Evolutionary conservation across 139 green algal species (phyloP).

Genomic region (Ettlia oleoabundans): DNA sequence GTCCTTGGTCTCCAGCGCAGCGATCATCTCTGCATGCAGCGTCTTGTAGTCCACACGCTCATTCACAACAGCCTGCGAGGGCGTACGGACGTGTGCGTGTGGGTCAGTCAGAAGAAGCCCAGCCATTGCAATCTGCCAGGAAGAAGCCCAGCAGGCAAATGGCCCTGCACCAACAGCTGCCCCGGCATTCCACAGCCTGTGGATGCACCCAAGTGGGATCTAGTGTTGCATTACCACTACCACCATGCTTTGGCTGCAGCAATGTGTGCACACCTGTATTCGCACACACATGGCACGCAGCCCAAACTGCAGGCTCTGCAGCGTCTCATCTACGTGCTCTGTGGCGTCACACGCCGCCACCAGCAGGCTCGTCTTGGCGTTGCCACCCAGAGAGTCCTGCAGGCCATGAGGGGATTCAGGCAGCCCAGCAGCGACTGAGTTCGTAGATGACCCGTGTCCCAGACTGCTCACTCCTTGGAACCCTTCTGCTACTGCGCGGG

Average conservation of each 20-base stretch:
- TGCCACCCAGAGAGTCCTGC: slow-evolving; percentile 65
- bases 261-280: slow-evolving; percentile 49
- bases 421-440: neutral
- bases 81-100: neutral
- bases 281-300: slow-evolving; percentile 79
- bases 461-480: neutral
- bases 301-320: slow-evolving; percentile 84
- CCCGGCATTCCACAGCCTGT: too few species aligned
- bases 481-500: too few species aligned
- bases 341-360: slow-evolving; percentile 65
- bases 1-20: slow-evolving; percentile 15
- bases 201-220: too few species aligned
- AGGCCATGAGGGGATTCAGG: too few species aligned
- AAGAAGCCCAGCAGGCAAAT: too few species aligned
- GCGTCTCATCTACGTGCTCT: slow-evolving; percentile 80
- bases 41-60: slow-evolving; percentile 53
- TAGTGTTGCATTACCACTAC: too few species aligned
- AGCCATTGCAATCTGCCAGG: neutral
- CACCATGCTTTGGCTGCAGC: neutral
- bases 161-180: too few species aligned
- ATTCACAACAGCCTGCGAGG: slow-evolving; percentile 67
- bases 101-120: neutral
- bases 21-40: slow-evolving; percentile 30
- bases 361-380: slow-evolving; percentile 66
- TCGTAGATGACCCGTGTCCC: neutral